phyloP scores from a whole-genome alignment of 1,284 basidiomycete genomes.

The Cystobasidium slooffiae region DNA sequence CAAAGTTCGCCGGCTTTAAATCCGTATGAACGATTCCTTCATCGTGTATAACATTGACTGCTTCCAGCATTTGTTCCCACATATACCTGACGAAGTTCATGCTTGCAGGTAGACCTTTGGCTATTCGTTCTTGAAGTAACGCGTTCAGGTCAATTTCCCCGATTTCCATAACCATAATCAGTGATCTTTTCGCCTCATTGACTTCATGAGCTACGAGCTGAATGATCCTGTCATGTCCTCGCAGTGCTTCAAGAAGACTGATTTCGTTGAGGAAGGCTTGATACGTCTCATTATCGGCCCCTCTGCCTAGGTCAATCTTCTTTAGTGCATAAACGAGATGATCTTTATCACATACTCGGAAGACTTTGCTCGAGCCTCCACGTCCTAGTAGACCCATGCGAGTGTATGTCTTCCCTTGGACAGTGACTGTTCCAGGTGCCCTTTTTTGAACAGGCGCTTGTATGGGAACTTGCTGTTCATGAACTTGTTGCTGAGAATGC shows the following conservation, averaged over 20 bases:
- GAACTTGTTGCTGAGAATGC: conserved; percentile 5
- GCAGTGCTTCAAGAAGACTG: conserved; percentile 77
- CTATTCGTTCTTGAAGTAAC: conserved; percentile 75
- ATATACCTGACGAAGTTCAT: conserved; percentile 91
- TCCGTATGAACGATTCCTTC: conserved; percentile 97
- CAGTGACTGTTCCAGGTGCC: conserved; percentile 34
- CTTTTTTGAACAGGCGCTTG: conserved; percentile 13
- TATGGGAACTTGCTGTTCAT: conserved; percentile 1
- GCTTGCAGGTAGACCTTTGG: conserved; percentile 71
- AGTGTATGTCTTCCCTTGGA: conserved; percentile 80
- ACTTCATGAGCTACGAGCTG: conserved; percentile 82
- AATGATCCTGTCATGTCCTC: conserved; percentile 86
- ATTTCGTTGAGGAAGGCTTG: conserved; percentile 95
- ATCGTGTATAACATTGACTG: conserved; percentile 91
- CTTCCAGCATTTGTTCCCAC: conserved; percentile 98
- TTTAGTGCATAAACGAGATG: conserved; percentile 86
- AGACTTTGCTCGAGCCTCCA: conserved; percentile 92
- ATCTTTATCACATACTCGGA: conserved; percentile 75
- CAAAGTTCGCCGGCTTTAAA: conserved; percentile 94
- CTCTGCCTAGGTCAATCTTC: conserved; percentile 78
- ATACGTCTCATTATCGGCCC: conserved; percentile 79
- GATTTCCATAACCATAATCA: conserved; percentile 83
- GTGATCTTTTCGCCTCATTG: conserved; percentile 62
- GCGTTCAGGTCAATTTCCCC: conserved; percentile 86
- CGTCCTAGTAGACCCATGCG: conserved; percentile 85